These are phyloP conservation scores for Suillus ampliporus DNA, from an alignment of 768 basidiomycete genomes.

Conservation along the genomic window DNA sequence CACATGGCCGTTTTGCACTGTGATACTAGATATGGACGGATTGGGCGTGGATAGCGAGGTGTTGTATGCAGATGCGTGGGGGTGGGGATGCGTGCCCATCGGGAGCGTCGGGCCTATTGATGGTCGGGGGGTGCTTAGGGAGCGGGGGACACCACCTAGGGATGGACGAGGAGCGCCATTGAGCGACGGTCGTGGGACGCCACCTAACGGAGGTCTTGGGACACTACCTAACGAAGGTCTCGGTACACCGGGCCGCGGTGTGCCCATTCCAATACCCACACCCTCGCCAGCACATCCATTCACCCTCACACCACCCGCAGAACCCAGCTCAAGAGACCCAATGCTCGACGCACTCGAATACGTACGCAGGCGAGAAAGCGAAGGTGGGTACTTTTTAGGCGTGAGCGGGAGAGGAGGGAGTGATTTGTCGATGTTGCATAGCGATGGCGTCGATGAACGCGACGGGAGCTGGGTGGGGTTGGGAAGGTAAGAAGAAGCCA, in stretches of 20 bases:
- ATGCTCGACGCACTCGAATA: conserved; percentile 36
- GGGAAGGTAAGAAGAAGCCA: conserved; percentile 10
- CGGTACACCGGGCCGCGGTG: conserved; percentile 10
- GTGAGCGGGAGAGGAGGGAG: conserved; percentile 37
- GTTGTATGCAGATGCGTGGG: not conserved
- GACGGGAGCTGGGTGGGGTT: conserved; percentile 35
- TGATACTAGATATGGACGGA: not conserved
- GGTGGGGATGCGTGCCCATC: not conserved
- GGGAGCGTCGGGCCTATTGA: conserved; percentile 19
- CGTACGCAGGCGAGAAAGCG: conserved; percentile 35
- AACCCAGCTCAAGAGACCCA: conserved; percentile 27
- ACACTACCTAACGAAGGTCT: conserved; percentile 16
- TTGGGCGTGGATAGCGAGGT: conserved; percentile 9
- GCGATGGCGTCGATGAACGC: conserved; percentile 37
- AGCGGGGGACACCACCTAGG: conserved; percentile 23
- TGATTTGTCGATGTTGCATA: conserved; percentile 33
- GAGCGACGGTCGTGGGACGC: conserved; percentile 18
- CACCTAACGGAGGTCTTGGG: conserved; percentile 5
- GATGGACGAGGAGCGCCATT: conserved; percentile 24
- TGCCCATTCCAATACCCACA: conserved; percentile 17
- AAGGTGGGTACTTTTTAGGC: conserved; percentile 26
- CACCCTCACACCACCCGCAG: conserved; percentile 13
- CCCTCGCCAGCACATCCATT: conserved; percentile 3
- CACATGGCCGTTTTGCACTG: not conserved
- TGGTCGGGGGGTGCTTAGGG: conserved; percentile 33